phyloP scores from a whole-genome alignment of 306 rosid genomes.

The Citrullus colocynthis region DNA sequence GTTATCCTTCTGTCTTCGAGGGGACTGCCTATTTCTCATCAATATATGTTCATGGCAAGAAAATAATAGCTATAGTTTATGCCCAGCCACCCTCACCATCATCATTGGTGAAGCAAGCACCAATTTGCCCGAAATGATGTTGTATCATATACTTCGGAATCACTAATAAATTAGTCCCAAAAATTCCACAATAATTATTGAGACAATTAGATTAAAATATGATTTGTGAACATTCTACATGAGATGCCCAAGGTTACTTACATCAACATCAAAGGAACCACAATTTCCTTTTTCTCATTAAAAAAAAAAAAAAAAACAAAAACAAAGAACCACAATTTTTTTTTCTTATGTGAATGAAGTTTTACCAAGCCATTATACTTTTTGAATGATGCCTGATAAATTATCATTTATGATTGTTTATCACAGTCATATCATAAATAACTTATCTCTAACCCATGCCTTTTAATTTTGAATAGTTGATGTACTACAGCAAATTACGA shows the following conservation, averaged over 20 bases:
- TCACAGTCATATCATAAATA: neutral
- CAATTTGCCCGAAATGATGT: neutral
- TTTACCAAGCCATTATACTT: neutral
- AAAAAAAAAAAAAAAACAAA: too few relatives aligned
- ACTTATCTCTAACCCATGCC: slow-evolving; percentile 5
- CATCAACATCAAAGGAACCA: neutral
- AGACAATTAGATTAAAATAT: neutral
- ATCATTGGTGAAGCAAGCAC: neutral
- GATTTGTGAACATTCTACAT: neutral
- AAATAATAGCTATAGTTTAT: neutral
- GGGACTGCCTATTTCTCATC: neutral
- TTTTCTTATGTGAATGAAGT: neutral
- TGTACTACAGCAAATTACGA: slow-evolving; percentile 52
- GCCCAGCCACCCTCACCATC: neutral
- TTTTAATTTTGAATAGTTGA: slow-evolving; percentile 32
- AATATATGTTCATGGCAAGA: neutral
- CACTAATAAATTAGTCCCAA: neutral
- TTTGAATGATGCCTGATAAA: neutral
- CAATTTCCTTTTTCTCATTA: neutral
- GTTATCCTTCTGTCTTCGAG: neutral
- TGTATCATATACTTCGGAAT: neutral
- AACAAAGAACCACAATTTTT: neutral
- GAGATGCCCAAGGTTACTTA: neutral
- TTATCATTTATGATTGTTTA: neutral
- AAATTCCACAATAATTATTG: neutral